phyloP scores from a whole-genome alignment of 192 early-diverging fungal species.

The Thamnidium elegans region DNA sequence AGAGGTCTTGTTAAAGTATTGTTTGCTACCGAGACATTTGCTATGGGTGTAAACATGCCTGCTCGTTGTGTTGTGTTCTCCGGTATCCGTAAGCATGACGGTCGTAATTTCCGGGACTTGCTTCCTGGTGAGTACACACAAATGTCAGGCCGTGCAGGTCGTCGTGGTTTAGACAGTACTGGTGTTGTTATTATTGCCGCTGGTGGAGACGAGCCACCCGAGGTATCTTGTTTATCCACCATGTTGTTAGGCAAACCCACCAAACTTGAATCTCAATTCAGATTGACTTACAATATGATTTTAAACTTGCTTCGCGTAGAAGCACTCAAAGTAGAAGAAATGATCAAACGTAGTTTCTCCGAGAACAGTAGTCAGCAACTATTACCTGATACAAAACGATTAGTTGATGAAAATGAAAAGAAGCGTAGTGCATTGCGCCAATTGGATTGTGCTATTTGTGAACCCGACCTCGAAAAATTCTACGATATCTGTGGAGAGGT shows the following conservation, averaged over 20 bases:
- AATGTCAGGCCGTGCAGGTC: constrained; percentile 97
- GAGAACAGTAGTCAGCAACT: constrained; percentile 85
- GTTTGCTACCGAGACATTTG: constrained; percentile 99
- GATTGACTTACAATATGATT: constrained; percentile 98
- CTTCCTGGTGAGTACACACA: constrained; percentile 97
- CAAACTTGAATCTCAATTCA: constrained; percentile 92
- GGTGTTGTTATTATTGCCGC: constrained; percentile 90
- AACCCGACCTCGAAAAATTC: constrained; percentile 66
- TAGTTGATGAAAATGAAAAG: constrained; percentile 65
- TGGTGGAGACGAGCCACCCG: constrained; percentile 49
- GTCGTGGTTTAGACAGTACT: constrained; percentile 88
- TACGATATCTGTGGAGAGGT: constrained; percentile 64
- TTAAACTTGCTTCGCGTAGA: constrained; percentile 93
- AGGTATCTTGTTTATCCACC: constrained; percentile 55
- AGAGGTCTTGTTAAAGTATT: constrained; percentile 86
- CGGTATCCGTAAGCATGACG: constrained; percentile 89
- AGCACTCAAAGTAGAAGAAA: constrained; percentile 93
- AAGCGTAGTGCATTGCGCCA: constrained; percentile 56
- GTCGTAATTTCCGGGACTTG: constrained; percentile 80
- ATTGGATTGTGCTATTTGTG: constrained; percentile 81
- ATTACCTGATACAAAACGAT: constrained; percentile 77
- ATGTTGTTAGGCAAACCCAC: constrained; percentile 89
- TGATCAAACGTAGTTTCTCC: constrained; percentile 97
- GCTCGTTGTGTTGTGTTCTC: constrained; percentile 94
- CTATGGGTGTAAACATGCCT: constrained; percentile 99